Evolutionary conservation across 805 yeast genomes (phyloP).

Genomic region (Wickerhamiella dianesei): DNA sequence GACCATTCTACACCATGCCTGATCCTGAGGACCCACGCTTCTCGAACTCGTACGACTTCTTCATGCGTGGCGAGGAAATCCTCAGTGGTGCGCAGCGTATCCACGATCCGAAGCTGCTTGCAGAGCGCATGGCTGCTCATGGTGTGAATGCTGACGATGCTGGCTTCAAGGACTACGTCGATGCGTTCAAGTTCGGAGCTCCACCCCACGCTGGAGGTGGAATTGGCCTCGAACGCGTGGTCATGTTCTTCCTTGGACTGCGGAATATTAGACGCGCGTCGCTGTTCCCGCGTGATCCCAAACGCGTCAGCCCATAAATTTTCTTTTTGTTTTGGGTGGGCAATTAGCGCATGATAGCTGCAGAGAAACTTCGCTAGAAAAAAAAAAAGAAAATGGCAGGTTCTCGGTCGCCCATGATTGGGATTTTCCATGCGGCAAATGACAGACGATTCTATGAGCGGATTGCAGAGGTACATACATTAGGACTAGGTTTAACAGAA

Average conservation of each 20-base stretch:
- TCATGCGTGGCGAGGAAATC: conserved; percentile 99
- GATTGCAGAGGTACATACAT: too few relatives aligned
- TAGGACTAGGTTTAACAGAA: too few relatives aligned
- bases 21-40: conserved; percentile 82
- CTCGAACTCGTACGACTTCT: conserved; percentile 97
- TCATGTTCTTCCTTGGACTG: conserved; percentile 94
- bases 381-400: too few relatives aligned
- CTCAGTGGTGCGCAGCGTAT: conserved; percentile 99
- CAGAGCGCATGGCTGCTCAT: conserved; percentile 67
- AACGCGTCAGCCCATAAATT: conserved; percentile 62
- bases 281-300: conserved; percentile 97
- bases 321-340: neutral
- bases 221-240: conserved; percentile 96
- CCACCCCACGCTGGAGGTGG: conserved; percentile 99
- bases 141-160: conserved; percentile 69
- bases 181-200: conserved; percentile 89
- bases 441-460: too few relatives aligned
- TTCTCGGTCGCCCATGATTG: too few relatives aligned
- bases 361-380: too few relatives aligned
- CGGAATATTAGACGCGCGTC: conserved; percentile 98
- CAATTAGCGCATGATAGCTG: neutral
- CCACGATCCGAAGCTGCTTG: conserved; percentile 77
- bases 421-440: too few relatives aligned
- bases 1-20: conserved; percentile 99
- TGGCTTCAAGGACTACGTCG: conserved; percentile 82